phyloP scores from a whole-genome alignment of 2,329 filamentous ascomycete genomes.

The Trichocomaceae sp. region DNA sequence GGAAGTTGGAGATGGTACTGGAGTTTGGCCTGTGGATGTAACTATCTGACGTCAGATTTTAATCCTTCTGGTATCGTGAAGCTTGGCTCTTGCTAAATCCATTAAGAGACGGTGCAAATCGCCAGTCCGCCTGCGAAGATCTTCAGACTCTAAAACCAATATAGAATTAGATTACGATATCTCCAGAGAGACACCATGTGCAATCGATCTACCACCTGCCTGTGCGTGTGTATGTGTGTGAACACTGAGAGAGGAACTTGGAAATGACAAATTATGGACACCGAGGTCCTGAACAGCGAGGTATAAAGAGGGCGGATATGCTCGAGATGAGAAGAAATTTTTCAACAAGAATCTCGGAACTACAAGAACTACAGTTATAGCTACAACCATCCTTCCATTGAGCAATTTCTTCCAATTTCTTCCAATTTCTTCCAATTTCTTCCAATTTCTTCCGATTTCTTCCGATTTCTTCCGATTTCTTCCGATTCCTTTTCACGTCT shows the following conservation, averaged over 20 bases:
- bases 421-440: not conserved
- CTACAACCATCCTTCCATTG: not conserved
- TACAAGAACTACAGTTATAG: not conserved
- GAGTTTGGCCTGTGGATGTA: no score
- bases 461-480: no score
- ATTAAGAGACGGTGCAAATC: no score
- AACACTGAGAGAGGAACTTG: not conserved
- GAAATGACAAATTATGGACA: not conserved
- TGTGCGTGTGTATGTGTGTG: not conserved
- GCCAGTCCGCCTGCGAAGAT: no score
- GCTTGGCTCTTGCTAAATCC: no score
- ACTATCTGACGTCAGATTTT: no score
- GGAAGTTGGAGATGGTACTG: no score
- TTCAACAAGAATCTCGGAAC: not conserved
- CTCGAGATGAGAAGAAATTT: not conserved
- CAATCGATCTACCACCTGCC: not conserved
- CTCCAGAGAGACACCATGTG: no score
- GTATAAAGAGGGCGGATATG: not conserved
- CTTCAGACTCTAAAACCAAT: no score
- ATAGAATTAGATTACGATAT: no score
- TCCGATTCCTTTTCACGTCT: not conserved
- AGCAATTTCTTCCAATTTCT: not conserved
- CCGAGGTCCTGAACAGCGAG: not conserved
- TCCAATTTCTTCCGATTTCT: not conserved
- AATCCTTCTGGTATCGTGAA: no score